Evolutionary conservation across 805 yeast genomes (phyloP), one percentile per base, ranked within the genome.

Genomic region (Metschnikowia corniflorae): DNA sequence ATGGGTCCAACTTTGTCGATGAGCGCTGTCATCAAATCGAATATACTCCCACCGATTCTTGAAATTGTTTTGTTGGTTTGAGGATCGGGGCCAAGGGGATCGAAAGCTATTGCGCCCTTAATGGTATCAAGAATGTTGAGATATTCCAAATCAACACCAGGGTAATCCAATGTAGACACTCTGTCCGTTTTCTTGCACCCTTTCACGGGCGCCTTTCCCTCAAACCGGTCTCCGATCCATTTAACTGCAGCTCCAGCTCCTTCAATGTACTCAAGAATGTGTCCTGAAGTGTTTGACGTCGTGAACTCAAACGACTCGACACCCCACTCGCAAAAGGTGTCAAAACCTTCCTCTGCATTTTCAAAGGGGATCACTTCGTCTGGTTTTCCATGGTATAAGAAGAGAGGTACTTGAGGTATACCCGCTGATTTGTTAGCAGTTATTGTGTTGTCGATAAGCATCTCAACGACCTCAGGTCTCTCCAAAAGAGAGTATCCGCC

Each of bases 321-420:
- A 2, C 63, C 64, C 48, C 54, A 42, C 4, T 43, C 47, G 41
- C 68, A 62, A 56, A 60, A 63, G 34, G 48, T 51, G 7, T 50
- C 46, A 26, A 54, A 60, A 1, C 49, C 49, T 16, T 46, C 43
- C 33, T 46, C 33, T 13, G 54, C 44, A 3, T 33, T 52, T 26
- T 7, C 33, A 16, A 33, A 17, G 3, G 63, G 64, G 12, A 57
- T 52, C 9, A 58, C 45, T 16, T 46, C 44, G 39, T 59, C 64
- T 4, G 35, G 29, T n/a, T 32, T 20, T 1, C 55, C 60, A 33
- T 58, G 61, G 33, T 47, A 54, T 2, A 55, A 42, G 33, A 53
- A 58, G 7, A 58, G 14, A 3, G 63, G 64, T 16, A 54, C 47
- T 18, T 50, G 47, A 2, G 61, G 61, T 6, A 44, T 33, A 19